These are phyloP conservation scores for Xanthoconium stramineum DNA, from an alignment of 768 basidiomycete species.

Conservation along the genomic window DNA sequence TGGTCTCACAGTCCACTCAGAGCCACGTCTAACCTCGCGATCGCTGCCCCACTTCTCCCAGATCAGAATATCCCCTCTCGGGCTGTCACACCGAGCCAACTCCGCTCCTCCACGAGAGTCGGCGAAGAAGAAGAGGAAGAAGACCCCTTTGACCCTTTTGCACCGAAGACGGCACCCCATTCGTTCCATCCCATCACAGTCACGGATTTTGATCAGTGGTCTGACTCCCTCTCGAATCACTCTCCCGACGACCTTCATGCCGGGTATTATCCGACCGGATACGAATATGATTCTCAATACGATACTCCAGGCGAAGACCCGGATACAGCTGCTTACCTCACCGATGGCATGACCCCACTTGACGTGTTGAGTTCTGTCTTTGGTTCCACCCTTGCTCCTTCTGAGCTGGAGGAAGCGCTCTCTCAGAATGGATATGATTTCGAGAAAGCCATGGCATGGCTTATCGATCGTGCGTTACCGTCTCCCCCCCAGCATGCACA, in stretches of 20 bases:
- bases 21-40: conserved; percentile 81
- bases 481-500: conserved; percentile 38
- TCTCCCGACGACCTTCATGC: conserved; percentile 49
- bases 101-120: conserved; percentile 60
- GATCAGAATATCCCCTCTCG: conserved; percentile 53
- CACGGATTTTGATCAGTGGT: conserved; percentile 63
- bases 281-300: conserved; percentile 32
- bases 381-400: conserved; percentile 82
- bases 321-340: conserved; percentile 59
- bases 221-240: conserved; percentile 49
- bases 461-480: conserved; percentile 71
- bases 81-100: conserved; percentile 65
- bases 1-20: conserved; percentile 76
- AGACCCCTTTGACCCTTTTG: conserved; percentile 81
- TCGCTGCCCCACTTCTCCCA: conserved; percentile 84
- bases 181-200: conserved; percentile 63
- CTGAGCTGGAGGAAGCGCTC: conserved; percentile 92
- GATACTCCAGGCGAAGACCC: conserved; percentile 39
- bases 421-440: conserved; percentile 89
- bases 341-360: conserved; percentile 95
- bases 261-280: conserved; percentile 29
- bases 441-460: conserved; percentile 92
- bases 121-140: conserved; percentile 71
- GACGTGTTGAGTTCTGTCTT: conserved; percentile 95
- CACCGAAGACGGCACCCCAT: conserved; percentile 40